Evolutionary conservation across 1,284 basidiomycete genomes (phyloP), one percentile per base, ranked within the genome.

Genomic region (Phlebopus sp.): DNA sequence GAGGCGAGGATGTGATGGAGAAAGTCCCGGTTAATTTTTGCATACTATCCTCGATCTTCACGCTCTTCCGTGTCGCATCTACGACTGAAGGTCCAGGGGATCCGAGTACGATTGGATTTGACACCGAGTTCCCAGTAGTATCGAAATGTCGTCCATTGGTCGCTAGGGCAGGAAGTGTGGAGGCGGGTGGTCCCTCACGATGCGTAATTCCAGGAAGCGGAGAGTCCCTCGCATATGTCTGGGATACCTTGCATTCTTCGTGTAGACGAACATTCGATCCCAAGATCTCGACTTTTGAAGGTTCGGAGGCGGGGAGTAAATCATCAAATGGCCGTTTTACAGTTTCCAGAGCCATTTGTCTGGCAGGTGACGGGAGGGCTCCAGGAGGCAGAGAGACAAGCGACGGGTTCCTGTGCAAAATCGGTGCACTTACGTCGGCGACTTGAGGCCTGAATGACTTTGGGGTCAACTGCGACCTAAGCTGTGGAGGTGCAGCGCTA

Each of bases 21-120:
- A 60, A 23, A 5, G 50, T 31, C 11, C 31, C 55, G 15, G 11
- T 39, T 23, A 39, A 15, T 7, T 47, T 43, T 2, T 46, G 48
- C 17, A 39, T 15, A 25, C 42, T 31, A 29, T 64, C 61, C 29
- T 65, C 57, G 18, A 40, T 42, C 51, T 65, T 64, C 42, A 49
- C 50, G 13, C 39, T 36, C 21, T 48, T 62, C 5, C 44, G 44
- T 6, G 32, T 13, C 9, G 19, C 18, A n/a, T n/a, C n/a, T 21
- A 13, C 29, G 17, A 38, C 11, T 13, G 38, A 41, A 32, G 54
- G 19, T 42, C 29, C 40, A 35, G 17, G 13, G 5, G 14, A 23
- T 18, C 6, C 37, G 2, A 37, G 15, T n/a, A 36, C 31, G 29
- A 50, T 29, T 2, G 7, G 14, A 21, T 29, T n/a, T 25, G n/a